Base-by-base conservation (phyloP, 1,139 yeast genomes). In the Taphrina communis region DNA sequence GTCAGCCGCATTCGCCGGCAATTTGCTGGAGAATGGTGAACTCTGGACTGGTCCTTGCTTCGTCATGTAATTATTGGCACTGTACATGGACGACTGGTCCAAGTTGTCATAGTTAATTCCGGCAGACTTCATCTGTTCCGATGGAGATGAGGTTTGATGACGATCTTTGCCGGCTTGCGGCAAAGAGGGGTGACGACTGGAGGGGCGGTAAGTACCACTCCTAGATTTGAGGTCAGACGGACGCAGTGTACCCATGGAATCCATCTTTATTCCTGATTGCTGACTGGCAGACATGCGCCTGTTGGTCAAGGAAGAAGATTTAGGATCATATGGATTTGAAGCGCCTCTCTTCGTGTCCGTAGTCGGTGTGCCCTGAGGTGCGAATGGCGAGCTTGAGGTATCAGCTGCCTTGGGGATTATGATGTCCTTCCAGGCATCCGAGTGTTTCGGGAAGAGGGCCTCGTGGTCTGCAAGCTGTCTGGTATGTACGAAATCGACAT, bases 361-460 rank as follows among this genome's bases (percentile, higher is more conserved):
- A 11, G n/a, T 17, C 25, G 56, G 46, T 38, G 35, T 52, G 39
- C 58, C 57, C 62, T 58, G 62, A 8, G 62, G 62, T 9, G 46
- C 39, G 31, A 44, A 58, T 39, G 66, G 56, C 12, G 57, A 50
- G 38, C 19, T 36, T 19, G 57, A 41, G 31, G 66, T 41, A 35
- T 57, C 42, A 8, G 41, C 31, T 21, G 67, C 19, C 48, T 57
- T 63, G 25, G 55, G 67, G 39, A 58, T 58, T 19, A 57, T 50
- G 14, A 63, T 55, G 25, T 63, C 67, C 56, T 63, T 63, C 67
- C 67, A 63, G 14, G 67, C 61, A 53, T 63, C 67, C 9, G 67
- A 63, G 35, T 63, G 67, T 44, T 57, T 42, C 9, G 67, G 67
- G 56, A 63, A 63, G 14, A 63, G 61, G 6, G 67, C 59, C 36